Conservation (phyloP, 257 asterid species). For the Osmanthus fragrans region DNA sequence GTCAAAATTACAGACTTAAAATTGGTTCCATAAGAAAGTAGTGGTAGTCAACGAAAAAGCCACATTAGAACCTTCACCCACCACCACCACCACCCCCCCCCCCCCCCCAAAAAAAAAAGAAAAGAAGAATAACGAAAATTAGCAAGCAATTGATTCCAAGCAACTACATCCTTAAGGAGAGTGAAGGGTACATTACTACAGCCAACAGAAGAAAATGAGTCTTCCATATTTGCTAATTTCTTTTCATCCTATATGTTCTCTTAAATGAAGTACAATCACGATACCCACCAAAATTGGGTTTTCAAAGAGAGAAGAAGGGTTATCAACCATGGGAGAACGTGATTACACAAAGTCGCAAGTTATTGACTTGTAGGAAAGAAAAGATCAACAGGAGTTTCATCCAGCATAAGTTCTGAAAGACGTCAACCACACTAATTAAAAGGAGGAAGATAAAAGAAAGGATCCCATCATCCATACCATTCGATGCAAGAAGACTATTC, state of each 20-base stretch:
- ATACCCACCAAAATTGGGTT: background rate
- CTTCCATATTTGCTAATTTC: background rate
- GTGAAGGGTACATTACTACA: background rate
- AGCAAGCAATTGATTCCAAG: background rate
- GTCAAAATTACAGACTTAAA: constrained; percentile 4
- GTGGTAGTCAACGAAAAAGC: constrained; percentile 7
- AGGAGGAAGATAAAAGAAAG: too few relatives aligned
- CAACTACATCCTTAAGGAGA: constrained; percentile 5
- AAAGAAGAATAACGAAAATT: background rate
- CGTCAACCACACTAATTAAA: background rate
- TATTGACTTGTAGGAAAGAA: background rate
- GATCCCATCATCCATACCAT: too few relatives aligned
- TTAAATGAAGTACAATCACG: background rate
- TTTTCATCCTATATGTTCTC: background rate
- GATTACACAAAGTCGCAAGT: background rate
- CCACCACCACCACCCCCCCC: too few relatives aligned
- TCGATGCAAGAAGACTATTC: background rate
- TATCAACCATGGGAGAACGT: background rate
- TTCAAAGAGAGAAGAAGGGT: background rate
- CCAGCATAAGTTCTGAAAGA: background rate
- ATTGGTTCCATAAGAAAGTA: constrained; percentile 7
- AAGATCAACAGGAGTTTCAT: background rate
- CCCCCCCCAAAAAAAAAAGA: too few relatives aligned
- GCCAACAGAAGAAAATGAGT: background rate
- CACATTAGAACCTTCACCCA: background rate